phyloP scores from a whole-genome alignment of 352 stramenopile genomes.

The Globisporangium viniferum region DNA sequence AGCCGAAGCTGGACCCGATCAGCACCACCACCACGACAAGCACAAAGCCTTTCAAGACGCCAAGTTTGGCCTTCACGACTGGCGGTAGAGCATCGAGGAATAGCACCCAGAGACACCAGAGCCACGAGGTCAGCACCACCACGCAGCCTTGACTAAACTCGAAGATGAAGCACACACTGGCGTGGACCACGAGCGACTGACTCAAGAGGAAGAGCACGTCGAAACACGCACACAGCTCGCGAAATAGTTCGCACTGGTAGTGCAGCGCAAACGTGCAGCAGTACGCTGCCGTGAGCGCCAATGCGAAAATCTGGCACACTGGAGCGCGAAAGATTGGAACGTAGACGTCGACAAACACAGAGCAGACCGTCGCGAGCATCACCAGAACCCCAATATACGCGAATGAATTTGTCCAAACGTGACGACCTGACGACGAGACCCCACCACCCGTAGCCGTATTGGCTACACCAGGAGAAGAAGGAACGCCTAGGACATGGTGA shows the following conservation, averaged over 20 bases:
- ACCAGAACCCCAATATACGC: not conserved
- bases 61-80: constrained; percentile 9
- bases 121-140: constrained; percentile 2
- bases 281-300: not conserved
- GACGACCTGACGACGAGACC: not conserved
- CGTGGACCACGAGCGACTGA: constrained; percentile 17
- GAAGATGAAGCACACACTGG: constrained; percentile 22
- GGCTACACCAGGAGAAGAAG: too few species aligned
- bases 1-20: not conserved
- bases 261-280: not conserved
- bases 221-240: constrained; percentile 18
- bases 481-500: too few species aligned
- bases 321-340: not conserved
- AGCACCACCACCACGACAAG: constrained; percentile 9
- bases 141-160: constrained; percentile 8
- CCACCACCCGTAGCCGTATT: not conserved
- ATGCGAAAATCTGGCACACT: not conserved
- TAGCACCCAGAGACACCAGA: constrained; percentile 23
- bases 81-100: constrained; percentile 23
- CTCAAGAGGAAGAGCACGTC: constrained; percentile 27
- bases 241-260: constrained; percentile 13
- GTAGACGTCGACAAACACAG: not conserved
- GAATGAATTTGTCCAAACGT: not conserved
- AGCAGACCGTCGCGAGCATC: not conserved
- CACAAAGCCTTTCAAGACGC: not conserved